Base-by-base conservation (phyloP, 176 grass and related monocot species). In the Phragmites australis region DNA sequence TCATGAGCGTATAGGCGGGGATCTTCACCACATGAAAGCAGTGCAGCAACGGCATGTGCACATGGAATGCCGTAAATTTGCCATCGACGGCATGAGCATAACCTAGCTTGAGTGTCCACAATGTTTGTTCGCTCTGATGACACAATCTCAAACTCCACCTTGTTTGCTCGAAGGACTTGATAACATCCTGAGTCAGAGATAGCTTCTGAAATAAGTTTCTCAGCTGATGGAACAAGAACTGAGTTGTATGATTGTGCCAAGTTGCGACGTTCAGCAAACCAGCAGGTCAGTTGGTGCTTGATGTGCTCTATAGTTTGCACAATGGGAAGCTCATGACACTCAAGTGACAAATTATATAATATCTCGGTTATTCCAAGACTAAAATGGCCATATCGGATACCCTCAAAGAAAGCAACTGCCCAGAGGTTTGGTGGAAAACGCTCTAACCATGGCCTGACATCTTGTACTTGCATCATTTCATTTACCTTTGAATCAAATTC, bases 71-170 rank as follows among this genome's bases (percentile, higher is more conserved):
- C 96, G 72, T 95, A 98, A 31, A 93, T 87, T 85, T 98, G 96
- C 96, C 92, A 98, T 49, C 96, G 88, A 47, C 86, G 88, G 50
- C 96, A 98, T 3, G 96, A 93, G 65, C 96, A 98, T 79, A 75
- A 82, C 74, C 92, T 89, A 14, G 74, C 69, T 69, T 98, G 88
- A 60, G 93, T 95, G 85, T 95, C 92, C 56, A 98, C 96, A 75
- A 98, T 98, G 71, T 98, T 98, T 69, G 96, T 98, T 82, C 92
- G 74, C 83, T 98, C 96, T 10, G 90, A 88, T 43, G 96, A 98
- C 60, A 98, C 96, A 2, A 98, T 95, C 77, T 98, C 96, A 87
- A 98, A 98, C 81, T 98, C 96, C 54, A 98, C 96, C 82, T 95
- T 98, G 81, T 98, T 98, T 74, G 96, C 96, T 85, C 92, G 81